Percentiles rank a stretch among this genome's conserved stretches.
Evolutionary conservation across 208 protist genomes (phyloP).

Genomic region (Crithidia brevicula): DNA sequence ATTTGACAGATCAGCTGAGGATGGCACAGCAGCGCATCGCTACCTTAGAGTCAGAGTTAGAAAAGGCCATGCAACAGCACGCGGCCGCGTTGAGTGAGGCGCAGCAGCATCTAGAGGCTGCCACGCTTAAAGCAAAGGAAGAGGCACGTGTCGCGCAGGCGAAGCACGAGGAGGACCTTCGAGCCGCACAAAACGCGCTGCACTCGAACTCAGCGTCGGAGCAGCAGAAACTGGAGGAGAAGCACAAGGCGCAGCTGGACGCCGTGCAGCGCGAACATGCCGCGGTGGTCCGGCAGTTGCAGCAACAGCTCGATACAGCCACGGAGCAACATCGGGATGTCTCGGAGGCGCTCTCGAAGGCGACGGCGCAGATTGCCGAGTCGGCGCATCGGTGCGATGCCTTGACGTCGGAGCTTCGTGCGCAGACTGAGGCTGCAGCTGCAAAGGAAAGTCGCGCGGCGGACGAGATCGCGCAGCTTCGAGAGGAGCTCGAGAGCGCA

Average conservation of each 20-base stretch:
- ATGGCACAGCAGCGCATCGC: conserved; percentile 12
- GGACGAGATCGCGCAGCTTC: conserved; percentile 29
- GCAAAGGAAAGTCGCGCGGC: conserved; percentile 29
- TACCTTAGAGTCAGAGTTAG: conserved; percentile 5
- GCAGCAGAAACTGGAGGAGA: conserved; percentile 21
- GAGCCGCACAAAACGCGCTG: conserved; percentile 9
- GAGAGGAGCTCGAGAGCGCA: conserved; percentile 20
- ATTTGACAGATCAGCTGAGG: conserved; percentile 15
- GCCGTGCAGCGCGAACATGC: conserved; percentile 24
- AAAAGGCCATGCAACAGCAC: neutral
- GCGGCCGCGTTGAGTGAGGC: neutral
- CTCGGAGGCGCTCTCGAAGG: neutral
- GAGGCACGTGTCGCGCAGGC: conserved; percentile 15
- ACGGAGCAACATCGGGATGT: conserved; percentile 9
- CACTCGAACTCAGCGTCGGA: conserved; percentile 11
- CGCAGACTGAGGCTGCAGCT: conserved; percentile 19
- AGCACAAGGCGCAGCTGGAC: conserved; percentile 35
- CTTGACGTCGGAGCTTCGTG: conserved; percentile 12
- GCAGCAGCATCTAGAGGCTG: conserved; percentile 4
- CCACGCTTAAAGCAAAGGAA: neutral
- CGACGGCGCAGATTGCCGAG: conserved; percentile 3
- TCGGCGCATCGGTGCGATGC: conserved; percentile 19
- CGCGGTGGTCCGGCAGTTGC: conserved; percentile 23
- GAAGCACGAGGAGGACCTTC: conserved; percentile 19
- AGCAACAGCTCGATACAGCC: conserved; percentile 15